Conservation (phyloP, 2,329 filamentous ascomycete species). For the Chaetomiaceae sp. region DNA sequence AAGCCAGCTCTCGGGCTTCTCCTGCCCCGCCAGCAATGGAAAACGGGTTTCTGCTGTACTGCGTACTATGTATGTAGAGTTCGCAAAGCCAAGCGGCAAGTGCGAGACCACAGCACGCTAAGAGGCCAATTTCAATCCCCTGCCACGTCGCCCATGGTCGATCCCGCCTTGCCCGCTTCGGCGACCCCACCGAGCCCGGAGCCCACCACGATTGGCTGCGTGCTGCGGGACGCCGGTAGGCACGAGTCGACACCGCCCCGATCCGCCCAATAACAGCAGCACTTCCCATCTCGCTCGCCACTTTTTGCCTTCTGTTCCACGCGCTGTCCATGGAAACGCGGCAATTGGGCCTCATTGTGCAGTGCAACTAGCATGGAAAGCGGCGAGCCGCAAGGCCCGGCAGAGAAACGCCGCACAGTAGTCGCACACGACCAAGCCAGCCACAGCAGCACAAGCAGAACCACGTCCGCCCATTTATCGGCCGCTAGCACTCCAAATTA, state of each 20-base stretch:
- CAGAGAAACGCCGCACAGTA: slow-evolving; percentile 16
- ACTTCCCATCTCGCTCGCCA: background rate
- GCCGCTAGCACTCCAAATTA: background rate
- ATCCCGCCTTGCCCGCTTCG: slow-evolving; percentile 3
- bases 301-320: background rate
- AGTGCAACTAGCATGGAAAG: slow-evolving; percentile 18
- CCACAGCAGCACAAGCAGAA: background rate
- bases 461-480: background rate
- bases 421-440: background rate
- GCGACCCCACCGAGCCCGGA: background rate
- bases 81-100: too few species aligned
- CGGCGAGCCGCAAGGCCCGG: slow-evolving; percentile 11
- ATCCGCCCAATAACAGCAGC: background rate
- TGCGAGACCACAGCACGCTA: too few species aligned
- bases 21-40: too few species aligned
- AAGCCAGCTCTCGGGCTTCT: too few species aligned
- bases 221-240: background rate
- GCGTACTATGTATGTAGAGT: too few species aligned
- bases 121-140: background rate
- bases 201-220: slow-evolving; percentile 12
- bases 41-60: too few species aligned
- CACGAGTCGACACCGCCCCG: background rate
- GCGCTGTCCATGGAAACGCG: background rate
- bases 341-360: slow-evolving; percentile 2
- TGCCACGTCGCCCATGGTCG: background rate